Percentiles rank a stretch among this genome's conserved stretches.
Evolutionary conservation across 306 rosid genomes (phyloP).

Genomic region (Quillaja saponaria): DNA sequence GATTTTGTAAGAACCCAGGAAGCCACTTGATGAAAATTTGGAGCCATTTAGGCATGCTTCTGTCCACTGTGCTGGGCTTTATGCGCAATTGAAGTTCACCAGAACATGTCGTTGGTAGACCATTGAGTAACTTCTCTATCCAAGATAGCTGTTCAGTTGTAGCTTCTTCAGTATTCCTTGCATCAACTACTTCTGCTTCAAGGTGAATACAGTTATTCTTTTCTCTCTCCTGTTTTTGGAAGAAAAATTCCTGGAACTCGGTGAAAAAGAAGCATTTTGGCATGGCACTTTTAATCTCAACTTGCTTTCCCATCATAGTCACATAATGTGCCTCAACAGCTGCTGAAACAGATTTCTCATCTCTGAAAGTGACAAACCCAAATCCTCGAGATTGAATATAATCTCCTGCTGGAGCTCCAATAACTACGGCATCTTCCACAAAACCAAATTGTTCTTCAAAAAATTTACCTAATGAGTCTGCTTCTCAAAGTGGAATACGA

Average conservation of each 20-base stretch:
- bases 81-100: slow-evolving; percentile 19
- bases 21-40: slow-evolving; percentile 44
- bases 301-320: slow-evolving; percentile 36
- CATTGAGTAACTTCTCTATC: slow-evolving; percentile 19
- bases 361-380: slow-evolving; percentile 44
- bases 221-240: slow-evolving; percentile 9
- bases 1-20: slow-evolving; percentile 30
- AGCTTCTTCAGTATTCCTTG: slow-evolving; percentile 21
- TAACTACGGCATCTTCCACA: slow-evolving; percentile 39
- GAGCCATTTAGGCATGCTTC: slow-evolving; percentile 39
- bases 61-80: background rate
- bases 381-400: slow-evolving; percentile 40
- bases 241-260: slow-evolving; percentile 25
- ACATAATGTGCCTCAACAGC: slow-evolving; percentile 37
- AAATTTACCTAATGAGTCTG: slow-evolving; percentile 33
- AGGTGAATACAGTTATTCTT: slow-evolving; percentile 8
- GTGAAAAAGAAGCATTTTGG: slow-evolving; percentile 19
- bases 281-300: slow-evolving; percentile 37
- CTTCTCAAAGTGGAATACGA: background rate
- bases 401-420: slow-evolving; percentile 28
- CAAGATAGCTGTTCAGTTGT: slow-evolving; percentile 29
- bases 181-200: slow-evolving; percentile 6
- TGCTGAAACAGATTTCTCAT: slow-evolving; percentile 34
- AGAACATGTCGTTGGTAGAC: slow-evolving; percentile 2
- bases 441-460: slow-evolving; percentile 45